Evolutionary conservation across 1,284 basidiomycete genomes (phyloP).

Genomic region (Peniophora sp.): DNA sequence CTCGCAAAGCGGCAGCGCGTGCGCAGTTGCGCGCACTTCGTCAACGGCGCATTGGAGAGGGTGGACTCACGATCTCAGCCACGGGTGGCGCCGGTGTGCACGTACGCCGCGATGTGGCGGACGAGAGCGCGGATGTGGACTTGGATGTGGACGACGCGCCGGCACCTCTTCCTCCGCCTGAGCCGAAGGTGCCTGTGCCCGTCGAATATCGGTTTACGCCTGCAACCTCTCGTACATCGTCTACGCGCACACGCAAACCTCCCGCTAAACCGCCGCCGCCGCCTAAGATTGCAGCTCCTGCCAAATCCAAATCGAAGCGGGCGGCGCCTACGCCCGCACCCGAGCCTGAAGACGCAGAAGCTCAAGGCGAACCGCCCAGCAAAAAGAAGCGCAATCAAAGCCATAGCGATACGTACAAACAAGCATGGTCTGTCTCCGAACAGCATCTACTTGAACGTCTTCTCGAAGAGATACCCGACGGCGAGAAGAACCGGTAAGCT

Average conservation of each 20-base stretch:
- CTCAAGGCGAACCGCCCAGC: background rate
- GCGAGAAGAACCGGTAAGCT: conserved; percentile 63
- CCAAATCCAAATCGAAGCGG: conserved; percentile 2
- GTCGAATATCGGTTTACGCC: background rate
- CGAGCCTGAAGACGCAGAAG: background rate
- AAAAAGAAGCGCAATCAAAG: conserved; percentile 18
- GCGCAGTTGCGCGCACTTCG: conserved; percentile 50
- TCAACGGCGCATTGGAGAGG: conserved; percentile 34
- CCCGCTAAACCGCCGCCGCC: background rate
- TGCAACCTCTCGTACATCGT: background rate
- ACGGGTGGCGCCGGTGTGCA: conserved; percentile 31
- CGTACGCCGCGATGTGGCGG: conserved; percentile 45
- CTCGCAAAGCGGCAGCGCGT: conserved; percentile 34
- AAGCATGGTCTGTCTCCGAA: conserved; percentile 65
- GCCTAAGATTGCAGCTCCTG: background rate
- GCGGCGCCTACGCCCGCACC: background rate
- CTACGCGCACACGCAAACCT: background rate
- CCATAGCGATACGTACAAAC: conserved; percentile 63
- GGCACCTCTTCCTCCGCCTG: background rate
- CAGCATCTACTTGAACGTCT: conserved; percentile 67
- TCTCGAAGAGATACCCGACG: conserved; percentile 66
- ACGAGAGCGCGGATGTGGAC: conserved; percentile 55
- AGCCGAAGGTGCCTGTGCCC: background rate
- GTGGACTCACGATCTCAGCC: conserved; percentile 18
- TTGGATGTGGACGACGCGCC: conserved; percentile 21